Evolutionary conservation across 73 alveolate species (phyloP).

Genomic region (Tetrahymena malaccensis): DNA sequence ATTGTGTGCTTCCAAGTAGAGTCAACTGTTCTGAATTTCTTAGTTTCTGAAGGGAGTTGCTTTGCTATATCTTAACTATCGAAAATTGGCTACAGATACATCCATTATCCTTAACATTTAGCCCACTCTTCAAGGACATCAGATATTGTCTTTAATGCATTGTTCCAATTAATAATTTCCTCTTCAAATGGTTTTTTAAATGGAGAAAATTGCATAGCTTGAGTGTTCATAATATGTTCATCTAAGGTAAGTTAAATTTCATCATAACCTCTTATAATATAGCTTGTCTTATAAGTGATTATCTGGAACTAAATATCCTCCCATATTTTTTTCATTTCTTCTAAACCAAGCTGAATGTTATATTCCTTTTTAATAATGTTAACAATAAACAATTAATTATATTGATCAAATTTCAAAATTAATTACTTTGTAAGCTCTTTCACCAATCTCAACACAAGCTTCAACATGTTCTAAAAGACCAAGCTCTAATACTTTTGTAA

Average conservation of each 20-base stretch:
- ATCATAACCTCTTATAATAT: slow-evolving; percentile 71
- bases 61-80: slow-evolving; percentile 99
- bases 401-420: neutral
- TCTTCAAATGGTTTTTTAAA: slow-evolving; percentile 99
- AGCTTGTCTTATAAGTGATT: slow-evolving; percentile 45
- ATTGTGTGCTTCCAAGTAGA: slow-evolving; percentile 99
- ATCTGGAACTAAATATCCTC: slow-evolving; percentile 62
- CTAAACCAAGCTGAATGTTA: slow-evolving; percentile 69
- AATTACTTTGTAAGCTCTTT: slow-evolving; percentile 50
- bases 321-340: slow-evolving; percentile 81
- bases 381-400: no score
- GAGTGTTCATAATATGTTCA: slow-evolving; percentile 95
- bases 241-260: slow-evolving; percentile 77
- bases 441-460: slow-evolving; percentile 97
- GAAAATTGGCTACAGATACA: slow-evolving; percentile 99
- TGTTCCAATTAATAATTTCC: slow-evolving; percentile 97
- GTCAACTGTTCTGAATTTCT: slow-evolving; percentile 98
- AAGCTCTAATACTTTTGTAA: slow-evolving; percentile 85
- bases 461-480: slow-evolving; percentile 91
- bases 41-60: slow-evolving; percentile 99
- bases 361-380: slow-evolving; percentile 48
- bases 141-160: slow-evolving; percentile 88
- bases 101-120: slow-evolving; percentile 98
- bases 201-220: slow-evolving; percentile 98
- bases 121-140: slow-evolving; percentile 99